Conservation (phyloP, 2,329 filamentous ascomycete genomes). For the Trichoderma lentiforme region DNA sequence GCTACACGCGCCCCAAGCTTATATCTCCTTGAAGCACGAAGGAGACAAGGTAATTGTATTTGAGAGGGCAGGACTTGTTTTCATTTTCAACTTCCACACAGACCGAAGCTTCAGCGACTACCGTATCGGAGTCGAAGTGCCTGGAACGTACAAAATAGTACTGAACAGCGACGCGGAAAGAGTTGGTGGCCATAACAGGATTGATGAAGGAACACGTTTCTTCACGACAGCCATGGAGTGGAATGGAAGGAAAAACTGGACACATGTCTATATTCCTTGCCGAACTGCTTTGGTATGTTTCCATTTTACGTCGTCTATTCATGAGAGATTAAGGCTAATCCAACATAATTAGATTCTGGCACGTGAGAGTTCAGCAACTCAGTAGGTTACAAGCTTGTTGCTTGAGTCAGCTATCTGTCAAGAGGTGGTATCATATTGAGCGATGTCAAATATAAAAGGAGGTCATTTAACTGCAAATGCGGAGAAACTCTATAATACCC, state of each 20-base stretch:
- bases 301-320: neutral
- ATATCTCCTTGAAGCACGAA: constrained; percentile 92
- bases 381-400: neutral
- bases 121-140: constrained; percentile 78
- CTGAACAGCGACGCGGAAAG: constrained; percentile 75
- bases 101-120: constrained; percentile 86
- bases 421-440: neutral
- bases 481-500: neutral
- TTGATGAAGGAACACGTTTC: constrained; percentile 78
- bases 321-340: neutral
- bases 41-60: constrained; percentile 93
- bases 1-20: constrained; percentile 81
- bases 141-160: constrained; percentile 83
- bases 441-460: neutral
- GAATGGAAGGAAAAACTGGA: constrained; percentile 87
- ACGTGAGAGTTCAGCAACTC: neutral
- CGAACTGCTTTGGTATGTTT: constrained; percentile 73
- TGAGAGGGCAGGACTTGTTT: constrained; percentile 84
- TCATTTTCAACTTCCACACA: constrained; percentile 95
- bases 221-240: constrained; percentile 89
- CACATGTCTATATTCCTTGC: constrained; percentile 85
- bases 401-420: neutral
- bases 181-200: constrained; percentile 75
- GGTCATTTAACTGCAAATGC: neutral
- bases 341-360: constrained; percentile 3